These are phyloP conservation scores for Fusarium caatingaense DNA, from an alignment of 2,329 filamentous ascomycete genomes.

Conservation along the genomic window DNA sequence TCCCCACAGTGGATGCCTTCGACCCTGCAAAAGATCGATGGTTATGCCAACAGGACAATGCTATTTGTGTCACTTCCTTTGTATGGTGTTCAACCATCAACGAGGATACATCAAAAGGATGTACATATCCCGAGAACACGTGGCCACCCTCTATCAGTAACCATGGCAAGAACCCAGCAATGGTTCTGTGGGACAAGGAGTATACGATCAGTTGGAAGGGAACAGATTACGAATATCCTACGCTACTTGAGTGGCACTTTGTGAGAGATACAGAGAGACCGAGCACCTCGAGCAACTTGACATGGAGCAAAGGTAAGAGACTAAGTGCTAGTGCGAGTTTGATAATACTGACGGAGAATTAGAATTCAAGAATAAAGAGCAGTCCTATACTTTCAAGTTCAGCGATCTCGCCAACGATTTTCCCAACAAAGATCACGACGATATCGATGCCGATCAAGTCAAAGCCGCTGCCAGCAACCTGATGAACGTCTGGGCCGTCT, in stretches of 20 bases:
- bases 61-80: constrained; percentile 37
- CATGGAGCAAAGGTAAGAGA: constrained; percentile 18
- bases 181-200: constrained; percentile 29
- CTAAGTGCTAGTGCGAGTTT: not conserved
- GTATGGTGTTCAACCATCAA: constrained; percentile 32
- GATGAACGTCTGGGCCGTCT: constrained; percentile 25
- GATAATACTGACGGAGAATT: not conserved
- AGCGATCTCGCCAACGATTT: constrained; percentile 29
- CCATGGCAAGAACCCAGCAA: constrained; percentile 19
- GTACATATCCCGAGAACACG: constrained; percentile 18
- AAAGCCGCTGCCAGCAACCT: constrained; percentile 21
- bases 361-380: constrained; percentile 27
- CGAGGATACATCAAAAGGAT: constrained; percentile 23
- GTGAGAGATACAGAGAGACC: constrained; percentile 21
- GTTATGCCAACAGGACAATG: constrained; percentile 27
- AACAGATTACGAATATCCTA: constrained; percentile 27
- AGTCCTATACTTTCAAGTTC: constrained; percentile 32
- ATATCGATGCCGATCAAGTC: constrained; percentile 28
- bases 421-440: constrained; percentile 18
- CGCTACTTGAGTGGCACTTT: constrained; percentile 27
- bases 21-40: constrained; percentile 25
- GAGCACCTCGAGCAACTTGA: constrained; percentile 23
- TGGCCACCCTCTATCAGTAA: constrained; percentile 11
- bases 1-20: constrained; percentile 4
- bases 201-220: constrained; percentile 33